Percentiles rank a stretch among this genome's conserved stretches.
Conservation (phyloP, 2,329 filamentous ascomycete genomes). For the Tympanopsis confertula region DNA sequence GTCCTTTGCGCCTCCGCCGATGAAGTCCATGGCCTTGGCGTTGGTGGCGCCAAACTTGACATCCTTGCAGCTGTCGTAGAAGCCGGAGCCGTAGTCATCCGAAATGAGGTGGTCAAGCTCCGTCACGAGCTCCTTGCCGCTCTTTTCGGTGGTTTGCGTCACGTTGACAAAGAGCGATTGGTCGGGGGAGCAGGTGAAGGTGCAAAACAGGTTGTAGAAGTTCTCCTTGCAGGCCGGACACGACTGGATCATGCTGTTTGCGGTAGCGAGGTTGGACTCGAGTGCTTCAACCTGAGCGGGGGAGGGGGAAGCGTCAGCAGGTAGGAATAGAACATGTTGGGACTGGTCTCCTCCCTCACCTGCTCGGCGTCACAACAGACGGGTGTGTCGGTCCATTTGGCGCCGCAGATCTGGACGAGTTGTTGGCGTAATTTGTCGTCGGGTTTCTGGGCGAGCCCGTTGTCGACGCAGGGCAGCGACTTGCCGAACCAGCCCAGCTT, state of each 20-base stretch:
- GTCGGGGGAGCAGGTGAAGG: conserved; percentile 93
- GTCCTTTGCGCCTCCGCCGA: conserved; percentile 87
- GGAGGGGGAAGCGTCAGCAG: conserved; percentile 6
- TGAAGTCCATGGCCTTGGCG: conserved; percentile 89
- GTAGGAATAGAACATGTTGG: no score
- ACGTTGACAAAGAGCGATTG: conserved; percentile 94
- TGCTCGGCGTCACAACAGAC: conserved; percentile 80
- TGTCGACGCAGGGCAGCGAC: conserved; percentile 85
- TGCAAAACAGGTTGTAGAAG: conserved; percentile 97
- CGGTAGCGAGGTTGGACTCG: conserved; percentile 73
- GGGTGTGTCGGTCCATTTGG: conserved; percentile 71
- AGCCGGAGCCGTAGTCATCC: conserved; percentile 70
- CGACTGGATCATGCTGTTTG: conserved; percentile 78
- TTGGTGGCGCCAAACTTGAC: conserved; percentile 96
- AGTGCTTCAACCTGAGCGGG: conserved; percentile 58
- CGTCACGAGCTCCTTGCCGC: conserved; percentile 52
- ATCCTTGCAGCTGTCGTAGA: conserved; percentile 96
- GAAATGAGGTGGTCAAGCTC: conserved; percentile 86
- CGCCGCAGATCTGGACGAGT: conserved; percentile 74
- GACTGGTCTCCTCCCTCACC: conserved; percentile 31
- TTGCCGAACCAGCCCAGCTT: conserved; percentile 83
- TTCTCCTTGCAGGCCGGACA: conserved; percentile 97
- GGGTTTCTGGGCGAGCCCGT: conserved; percentile 67
- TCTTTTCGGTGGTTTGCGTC: conserved; percentile 56
- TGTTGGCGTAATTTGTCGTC: conserved; percentile 61